These are phyloP conservation scores for Candida stauntonica DNA, from an alignment of 805 yeast genomes.

Conservation along the genomic window DNA sequence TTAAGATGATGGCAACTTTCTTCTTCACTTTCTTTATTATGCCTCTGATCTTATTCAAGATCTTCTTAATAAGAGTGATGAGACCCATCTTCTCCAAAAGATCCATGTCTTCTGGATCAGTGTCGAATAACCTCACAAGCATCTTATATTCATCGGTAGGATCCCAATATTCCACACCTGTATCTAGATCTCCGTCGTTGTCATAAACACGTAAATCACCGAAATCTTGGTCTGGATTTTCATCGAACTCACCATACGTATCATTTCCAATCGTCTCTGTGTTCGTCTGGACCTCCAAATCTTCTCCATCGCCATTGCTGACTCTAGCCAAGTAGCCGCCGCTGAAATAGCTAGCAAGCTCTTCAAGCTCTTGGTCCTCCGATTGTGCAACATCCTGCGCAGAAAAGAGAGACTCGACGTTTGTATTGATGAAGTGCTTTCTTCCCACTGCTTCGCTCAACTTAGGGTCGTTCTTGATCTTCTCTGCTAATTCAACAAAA, in stretches of 20 bases:
- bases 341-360: slow-evolving; percentile 4
- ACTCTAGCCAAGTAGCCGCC: not conserved
- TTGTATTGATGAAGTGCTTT: slow-evolving; percentile 5
- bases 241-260: not conserved
- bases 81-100: slow-evolving; percentile 14
- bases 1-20: slow-evolving; percentile 15
- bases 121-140: slow-evolving; percentile 4
- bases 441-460: slow-evolving; percentile 4
- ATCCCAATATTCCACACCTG: slow-evolving; percentile 7
- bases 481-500: slow-evolving; percentile 15
- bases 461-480: slow-evolving; percentile 2
- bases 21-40: slow-evolving; percentile 11
- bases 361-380: slow-evolving; percentile 3
- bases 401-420: not conserved
- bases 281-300: too few species aligned
- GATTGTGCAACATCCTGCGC: not conserved
- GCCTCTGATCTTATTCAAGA: slow-evolving; percentile 15
- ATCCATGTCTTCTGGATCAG: slow-evolving; percentile 11
- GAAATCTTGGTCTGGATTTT: slow-evolving; percentile 3
- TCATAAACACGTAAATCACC: slow-evolving; percentile 6
- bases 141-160: slow-evolving; percentile 11
- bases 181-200: slow-evolving; percentile 5
- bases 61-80: slow-evolving; percentile 9
- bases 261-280: too few species aligned
- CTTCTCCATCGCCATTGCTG: not conserved